Conservation (phyloP, 2,329 filamentous ascomycete genomes). For the Phaeosphaeriaceae sp. region DNA sequence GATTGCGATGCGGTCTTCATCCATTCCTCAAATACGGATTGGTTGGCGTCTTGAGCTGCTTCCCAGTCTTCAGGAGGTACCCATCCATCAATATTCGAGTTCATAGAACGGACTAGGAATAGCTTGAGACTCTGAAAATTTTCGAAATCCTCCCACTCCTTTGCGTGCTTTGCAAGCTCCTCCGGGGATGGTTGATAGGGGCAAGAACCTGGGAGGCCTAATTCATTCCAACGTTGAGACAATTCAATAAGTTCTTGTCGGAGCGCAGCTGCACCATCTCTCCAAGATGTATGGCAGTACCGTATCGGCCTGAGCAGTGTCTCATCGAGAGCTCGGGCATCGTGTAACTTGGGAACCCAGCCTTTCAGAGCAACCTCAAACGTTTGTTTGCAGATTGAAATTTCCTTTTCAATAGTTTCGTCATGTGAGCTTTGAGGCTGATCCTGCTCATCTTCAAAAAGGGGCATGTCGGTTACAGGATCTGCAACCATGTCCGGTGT, state of each 20-base stretch:
- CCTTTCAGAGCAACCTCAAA: slow-evolving; percentile 43
- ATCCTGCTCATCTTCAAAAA: too few relatives aligned
- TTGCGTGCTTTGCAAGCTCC: slow-evolving; percentile 32
- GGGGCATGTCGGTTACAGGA: slow-evolving; percentile 21
- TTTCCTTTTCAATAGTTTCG: too few relatives aligned
- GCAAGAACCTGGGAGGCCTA: slow-evolving; percentile 47
- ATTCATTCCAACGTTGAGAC: slow-evolving; percentile 43
- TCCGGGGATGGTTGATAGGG: slow-evolving; percentile 34
- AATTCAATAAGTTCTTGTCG: slow-evolving; percentile 48
- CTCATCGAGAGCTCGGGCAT: slow-evolving; percentile 44
- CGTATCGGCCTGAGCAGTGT: slow-evolving; percentile 47
- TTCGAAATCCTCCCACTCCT: slow-evolving; percentile 40
- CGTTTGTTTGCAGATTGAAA: slow-evolving; percentile 37
- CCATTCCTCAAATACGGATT: too few relatives aligned
- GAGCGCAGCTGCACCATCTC: slow-evolving; percentile 48
- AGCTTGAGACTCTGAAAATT: slow-evolving; percentile 36
- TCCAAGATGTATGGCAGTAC: slow-evolving; percentile 51
- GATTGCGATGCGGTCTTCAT: too few relatives aligned
- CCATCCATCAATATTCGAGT: slow-evolving; percentile 45
- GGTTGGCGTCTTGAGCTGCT: slow-evolving; percentile 31
- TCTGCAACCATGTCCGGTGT: slow-evolving; percentile 48
- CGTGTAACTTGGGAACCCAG: slow-evolving; percentile 37
- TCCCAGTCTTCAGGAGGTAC: slow-evolving; percentile 43
- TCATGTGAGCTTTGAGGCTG: too few relatives aligned
- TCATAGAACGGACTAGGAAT: slow-evolving; percentile 36